A percentile compares a stretch with the other conserved stretches of the same genome.
phyloP scores from a whole-genome alignment of 257 asterid genomes.

The Linaria vulgaris region DNA sequence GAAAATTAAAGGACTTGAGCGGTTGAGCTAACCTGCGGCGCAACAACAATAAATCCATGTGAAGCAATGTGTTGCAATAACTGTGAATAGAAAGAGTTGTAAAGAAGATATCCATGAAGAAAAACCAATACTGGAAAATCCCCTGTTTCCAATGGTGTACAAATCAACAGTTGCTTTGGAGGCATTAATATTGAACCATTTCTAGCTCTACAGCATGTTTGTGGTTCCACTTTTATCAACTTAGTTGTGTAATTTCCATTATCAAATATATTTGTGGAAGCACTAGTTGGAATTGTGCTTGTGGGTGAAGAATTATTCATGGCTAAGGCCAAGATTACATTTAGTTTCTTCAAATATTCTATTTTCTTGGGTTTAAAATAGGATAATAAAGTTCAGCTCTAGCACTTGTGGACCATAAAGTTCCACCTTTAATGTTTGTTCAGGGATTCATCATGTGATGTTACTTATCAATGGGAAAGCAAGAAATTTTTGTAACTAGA shows the following conservation, averaged over 20 bases:
- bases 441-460: neutral
- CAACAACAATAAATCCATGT: slow-evolving; percentile 80
- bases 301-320: slow-evolving; percentile 34
- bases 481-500: neutral
- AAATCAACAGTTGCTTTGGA: slow-evolving; percentile 63
- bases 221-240: slow-evolving; percentile 37
- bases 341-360: neutral
- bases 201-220: slow-evolving; percentile 12
- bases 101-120: slow-evolving; percentile 83
- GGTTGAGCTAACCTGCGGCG: slow-evolving; percentile 64
- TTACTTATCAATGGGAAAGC: neutral
- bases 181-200: slow-evolving; percentile 1
- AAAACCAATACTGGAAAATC: slow-evolving; percentile 58
- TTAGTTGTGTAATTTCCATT: slow-evolving; percentile 40
- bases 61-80: slow-evolving; percentile 75
- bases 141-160: slow-evolving; percentile 59
- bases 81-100: slow-evolving; percentile 83
- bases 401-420: slow-evolving; percentile 29
- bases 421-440: slow-evolving; percentile 3
- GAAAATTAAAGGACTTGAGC: neutral
- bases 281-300: slow-evolving; percentile 25
- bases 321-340: neutral
- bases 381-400: slow-evolving; percentile 24
- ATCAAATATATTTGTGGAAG: slow-evolving; percentile 43
- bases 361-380: neutral